Base-by-base conservation (phyloP, 2,329 filamentous ascomycete species). In the Arthrobotrys sphaeroides region DNA sequence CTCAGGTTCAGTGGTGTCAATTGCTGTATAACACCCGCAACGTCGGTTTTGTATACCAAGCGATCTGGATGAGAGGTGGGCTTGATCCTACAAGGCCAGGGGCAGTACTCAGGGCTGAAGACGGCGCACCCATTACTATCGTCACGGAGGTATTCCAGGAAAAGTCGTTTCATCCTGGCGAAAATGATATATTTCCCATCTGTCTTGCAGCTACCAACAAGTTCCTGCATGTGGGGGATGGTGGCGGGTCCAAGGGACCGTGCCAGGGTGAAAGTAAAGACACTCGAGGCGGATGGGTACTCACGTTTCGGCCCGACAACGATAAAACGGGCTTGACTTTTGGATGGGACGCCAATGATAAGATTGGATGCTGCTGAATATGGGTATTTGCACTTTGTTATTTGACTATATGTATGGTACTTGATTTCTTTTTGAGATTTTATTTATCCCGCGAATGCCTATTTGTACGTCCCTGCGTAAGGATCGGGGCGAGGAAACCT, bases 241-340 rank as follows among this genome's bases (percentile, higher is more conserved):
- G n/a, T n/a, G n/a, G n/a, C n/a, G n/a, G n/a, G n/a, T n/a, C n/a
- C 7, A 20, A 38, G 0, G 24, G 18, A 6, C 12, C 24, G 3
- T 73, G 69, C 22, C 53, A 53, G 10, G 69, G 69, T 3, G 24
- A 28, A n/a, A 61, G 55, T 16, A 10, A 22, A 0, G 69, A 73
- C 49, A 65, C 60, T 3, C 36, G 69, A 16, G 69, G 69, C 13
- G 61, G 69, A n/a, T 28, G 18, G 22, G 26, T 31, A 16, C 2
- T 10, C 26, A 16, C 33, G 24, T 2, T 10, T 12, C 26, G 26
- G n/a, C 1, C 10, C n/a, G n/a, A n/a, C n/a, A 4, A 1, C 6
- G 47, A 31, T 4, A 7, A 18, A 10, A 1, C 12, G 3, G 47
- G 2, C 2, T 5, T 20, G 1, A 31, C 47, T 7, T 53, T 53